Evolutionary conservation across 768 basidiomycete genomes (phyloP), one percentile per base, ranked within the genome.

Genomic region (Inosperma sp.): DNA sequence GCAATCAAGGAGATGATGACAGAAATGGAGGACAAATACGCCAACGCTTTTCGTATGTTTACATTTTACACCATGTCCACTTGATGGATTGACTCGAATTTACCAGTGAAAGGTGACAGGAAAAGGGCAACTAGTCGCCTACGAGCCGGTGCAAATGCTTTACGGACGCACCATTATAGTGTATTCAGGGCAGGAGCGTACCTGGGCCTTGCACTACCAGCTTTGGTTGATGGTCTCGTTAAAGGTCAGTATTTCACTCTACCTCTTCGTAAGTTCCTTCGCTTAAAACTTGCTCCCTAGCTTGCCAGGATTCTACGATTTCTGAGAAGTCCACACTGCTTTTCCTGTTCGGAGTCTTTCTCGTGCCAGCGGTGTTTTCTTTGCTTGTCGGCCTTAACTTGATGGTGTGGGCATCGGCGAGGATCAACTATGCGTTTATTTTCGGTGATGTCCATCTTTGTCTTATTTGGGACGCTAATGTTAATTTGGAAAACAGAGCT

Each of bases 401-500:
- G 4, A 57, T 84, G 17, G 86, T 84, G 0, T 99, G 89, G 86
- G 74, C 80, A 0, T 67, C 69, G 4, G 72, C 83, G 5, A 76
- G 87, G 39, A 92, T 99, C 58, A 98, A 97, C 63, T 95, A 93
- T 59, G 78, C 84, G n/a, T 95, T 97, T 65, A 89, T 94, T 29
- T 89, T 94, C 60, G 87, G 87, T 88, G 52, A 31, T 77, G 59
- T 21, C 33, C n/a, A 39, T 19, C 39, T 25, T 61, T 47, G 51
- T 56, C 58, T 30, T 56, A 56, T 52, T 19, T 40, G 2, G 46
- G 27, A 10, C 4, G 25, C 23, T 40, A 30, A 22, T n/a, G 16
- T 17, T 19, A 19, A 25, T 7, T 25, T 19, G 5, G 35, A 27
- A 26, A 54, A 17, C 17, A 85, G 90, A 88, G 64, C 65, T 94